A percentile compares a stretch with the other conserved stretches of the same genome.
These are phyloP conservation scores for Kwoniella newhampshirensis DNA, from an alignment of 768 basidiomycete genomes.

Conservation along the genomic window DNA sequence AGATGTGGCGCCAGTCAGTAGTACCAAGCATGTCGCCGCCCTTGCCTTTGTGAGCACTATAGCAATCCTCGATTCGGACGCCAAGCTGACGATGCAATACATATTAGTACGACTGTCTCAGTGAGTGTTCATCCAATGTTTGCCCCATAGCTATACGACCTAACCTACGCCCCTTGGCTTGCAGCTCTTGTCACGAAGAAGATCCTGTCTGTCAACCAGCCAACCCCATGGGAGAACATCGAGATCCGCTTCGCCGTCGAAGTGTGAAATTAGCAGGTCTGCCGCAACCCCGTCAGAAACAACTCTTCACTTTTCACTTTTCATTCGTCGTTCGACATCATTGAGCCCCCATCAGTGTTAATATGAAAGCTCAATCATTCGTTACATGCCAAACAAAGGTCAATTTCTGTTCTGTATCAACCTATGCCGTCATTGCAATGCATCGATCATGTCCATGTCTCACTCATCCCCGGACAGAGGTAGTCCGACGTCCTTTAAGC, in stretches of 20 bases:
- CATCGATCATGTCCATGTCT: constrained; percentile 10
- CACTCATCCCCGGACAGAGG: constrained; percentile 5
- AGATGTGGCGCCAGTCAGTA: constrained; percentile 19
- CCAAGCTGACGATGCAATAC: constrained; percentile 2
- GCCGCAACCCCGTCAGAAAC: too few relatives aligned
- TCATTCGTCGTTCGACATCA: neutral
- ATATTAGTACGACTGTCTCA: constrained; percentile 44
- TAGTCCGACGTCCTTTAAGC: constrained; percentile 40
- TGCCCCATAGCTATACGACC: neutral
- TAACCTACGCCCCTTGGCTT: neutral
- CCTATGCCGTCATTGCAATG: neutral
- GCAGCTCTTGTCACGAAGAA: constrained; percentile 44
- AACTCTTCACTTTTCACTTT: too few relatives aligned
- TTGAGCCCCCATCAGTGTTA: too few relatives aligned
- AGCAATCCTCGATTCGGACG: too few relatives aligned
- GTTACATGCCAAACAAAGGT: too few relatives aligned
- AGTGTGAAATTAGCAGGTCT: too few relatives aligned
- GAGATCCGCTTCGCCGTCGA: constrained; percentile 18
- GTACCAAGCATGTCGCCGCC: constrained; percentile 33
- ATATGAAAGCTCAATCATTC: too few relatives aligned
- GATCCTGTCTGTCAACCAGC: constrained; percentile 36
- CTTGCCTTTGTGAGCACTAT: constrained; percentile 45
- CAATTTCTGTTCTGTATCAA: neutral
- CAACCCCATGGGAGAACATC: constrained; percentile 24
- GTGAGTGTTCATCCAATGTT: constrained; percentile 15